These are phyloP conservation scores for Leishmania lainsoni DNA, from an alignment of 208 protist species.

Conservation along the genomic window DNA sequence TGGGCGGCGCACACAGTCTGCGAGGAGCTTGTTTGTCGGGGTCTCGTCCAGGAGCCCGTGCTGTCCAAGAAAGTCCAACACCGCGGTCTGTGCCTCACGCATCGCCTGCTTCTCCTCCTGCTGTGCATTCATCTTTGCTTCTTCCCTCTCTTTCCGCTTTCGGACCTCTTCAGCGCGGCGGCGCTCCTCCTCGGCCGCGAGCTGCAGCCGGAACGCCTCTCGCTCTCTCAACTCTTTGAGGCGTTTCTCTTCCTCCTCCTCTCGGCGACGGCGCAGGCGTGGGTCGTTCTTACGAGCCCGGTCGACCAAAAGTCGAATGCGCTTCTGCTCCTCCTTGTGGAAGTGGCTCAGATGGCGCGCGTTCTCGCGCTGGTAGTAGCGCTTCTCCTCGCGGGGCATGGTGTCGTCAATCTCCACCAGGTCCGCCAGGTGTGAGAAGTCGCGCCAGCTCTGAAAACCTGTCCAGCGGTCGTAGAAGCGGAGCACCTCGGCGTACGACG, in stretches of 20 bases:
- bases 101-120: slow-evolving; percentile 54
- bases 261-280: slow-evolving; percentile 80
- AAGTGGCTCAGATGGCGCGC: slow-evolving; percentile 84
- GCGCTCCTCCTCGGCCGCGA: slow-evolving; percentile 67
- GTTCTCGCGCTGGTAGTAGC: slow-evolving; percentile 97
- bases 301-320: slow-evolving; percentile 91
- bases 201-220: slow-evolving; percentile 71
- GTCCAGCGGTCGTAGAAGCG: slow-evolving; percentile 97
- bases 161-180: slow-evolving; percentile 50
- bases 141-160: slow-evolving; percentile 51
- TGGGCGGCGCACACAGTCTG: slow-evolving; percentile 52
- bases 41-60: slow-evolving; percentile 63
- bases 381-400: slow-evolving; percentile 95
- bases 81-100: slow-evolving; percentile 47
- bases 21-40: slow-evolving; percentile 78
- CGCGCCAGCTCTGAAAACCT: slow-evolving; percentile 94
- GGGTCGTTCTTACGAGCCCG: slow-evolving; percentile 92
- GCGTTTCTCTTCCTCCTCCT: slow-evolving; percentile 79
- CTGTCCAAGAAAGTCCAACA: slow-evolving; percentile 53
- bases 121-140: slow-evolving; percentile 36
- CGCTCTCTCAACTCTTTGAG: slow-evolving; percentile 58
- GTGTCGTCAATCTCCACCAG: slow-evolving; percentile 92
- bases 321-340: slow-evolving; percentile 88
- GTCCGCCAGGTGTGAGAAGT: slow-evolving; percentile 95
- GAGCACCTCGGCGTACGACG: slow-evolving; percentile 71